Percentiles rank a stretch among this genome's conserved stretches.
Evolutionary conservation across 805 yeast species (phyloP).

Genomic region (Saccharomycopsis microspora): DNA sequence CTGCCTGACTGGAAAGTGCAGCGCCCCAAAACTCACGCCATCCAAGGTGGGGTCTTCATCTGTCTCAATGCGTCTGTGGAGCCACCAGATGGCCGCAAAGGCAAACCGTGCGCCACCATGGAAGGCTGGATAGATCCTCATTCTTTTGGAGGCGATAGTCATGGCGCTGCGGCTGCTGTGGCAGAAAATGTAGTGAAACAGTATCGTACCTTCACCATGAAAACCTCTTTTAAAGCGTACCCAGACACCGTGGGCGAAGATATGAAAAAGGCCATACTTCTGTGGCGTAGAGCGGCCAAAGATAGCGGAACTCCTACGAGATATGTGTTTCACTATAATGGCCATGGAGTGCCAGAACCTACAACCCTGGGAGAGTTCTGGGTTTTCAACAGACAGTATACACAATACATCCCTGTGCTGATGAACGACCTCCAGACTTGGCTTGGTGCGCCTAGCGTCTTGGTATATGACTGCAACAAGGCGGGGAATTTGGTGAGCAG

Average conservation of each 20-base stretch:
- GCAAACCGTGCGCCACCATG: slow-evolving; percentile 75
- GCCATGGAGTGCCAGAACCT: slow-evolving; percentile 98
- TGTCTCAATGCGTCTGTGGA: slow-evolving; percentile 92
- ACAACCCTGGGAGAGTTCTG: slow-evolving; percentile 94
- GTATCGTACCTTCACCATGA: slow-evolving; percentile 76
- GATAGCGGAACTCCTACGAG: slow-evolving; percentile 36
- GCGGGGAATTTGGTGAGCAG: slow-evolving; percentile 91
- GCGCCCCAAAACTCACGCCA: slow-evolving; percentile 85
- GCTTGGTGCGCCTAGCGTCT: slow-evolving; percentile 96
- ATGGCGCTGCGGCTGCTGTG: slow-evolving; percentile 82
- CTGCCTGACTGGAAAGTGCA: slow-evolving; percentile 85
- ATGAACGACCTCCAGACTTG: slow-evolving; percentile 92
- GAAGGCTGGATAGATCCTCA: slow-evolving; percentile 95
- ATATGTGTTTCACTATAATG: slow-evolving; percentile 88
- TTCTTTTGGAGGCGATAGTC: slow-evolving; percentile 61
- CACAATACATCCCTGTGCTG: slow-evolving; percentile 94
- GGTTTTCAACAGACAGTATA: slow-evolving; percentile 95
- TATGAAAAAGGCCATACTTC: slow-evolving; percentile 81
- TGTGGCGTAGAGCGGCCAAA: slow-evolving; percentile 79
- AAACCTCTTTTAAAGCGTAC: slow-evolving; percentile 84
- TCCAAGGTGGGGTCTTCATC: slow-evolving; percentile 82
- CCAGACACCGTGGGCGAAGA: slow-evolving; percentile 95
- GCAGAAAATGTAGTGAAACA: slow-evolving; percentile 82
- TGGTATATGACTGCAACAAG: slow-evolving; percentile 87
- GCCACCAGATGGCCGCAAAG: slow-evolving; percentile 87